Evolutionary conservation across 345 rosid genomes (phyloP), one percentile per base, ranked within the genome.

Genomic region (Firmiana major): DNA sequence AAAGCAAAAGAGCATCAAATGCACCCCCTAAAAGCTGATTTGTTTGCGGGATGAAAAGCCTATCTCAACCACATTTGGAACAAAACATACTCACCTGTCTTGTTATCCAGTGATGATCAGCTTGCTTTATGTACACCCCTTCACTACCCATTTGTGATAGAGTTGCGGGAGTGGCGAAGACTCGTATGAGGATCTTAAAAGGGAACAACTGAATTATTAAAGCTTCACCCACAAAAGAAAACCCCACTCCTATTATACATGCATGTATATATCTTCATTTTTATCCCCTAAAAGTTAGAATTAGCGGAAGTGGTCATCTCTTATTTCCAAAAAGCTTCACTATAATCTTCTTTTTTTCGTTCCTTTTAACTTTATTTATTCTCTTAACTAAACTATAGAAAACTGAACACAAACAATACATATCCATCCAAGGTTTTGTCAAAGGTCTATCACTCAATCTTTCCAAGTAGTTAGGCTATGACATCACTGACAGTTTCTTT

Each of bases 1-100:
- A 86, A 84, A 78, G 87, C 82, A 78, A 83, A 78, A 64, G 82
- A 79, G 87, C 85, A 88, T 86, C 86, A 86, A 80, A 84, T 84
- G 80, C 85, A 76, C 54, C 71, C 42, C 54, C 43, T 65, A 81
- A 84, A 86, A 85, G 88, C 85, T 84, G 82, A 77, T 85, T 76
- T 76, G 57, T 81, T 82, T 86, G 83, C 83, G 76, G 85, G 67
- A 78, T 42, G 85, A 79, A 84, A 81, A 73, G 86, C 83, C 84
- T 79, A 74, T 54, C 64, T 71, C 75, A 76, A 68, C 80, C 72
- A 75, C 75, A 75, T 79, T 83, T 75, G 80, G 74, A 77, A 67
- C 80, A 83, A 70, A 79, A 65, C 75, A 78, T 68, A 72, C 83
- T 64, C 73, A 21, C 64, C 57, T 80, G 74, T 82, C 78, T 68